Evolutionary conservation across 768 basidiomycete species (phyloP), one percentile per base, ranked within the genome.

Genomic region (Strobilomyces confusus): DNA sequence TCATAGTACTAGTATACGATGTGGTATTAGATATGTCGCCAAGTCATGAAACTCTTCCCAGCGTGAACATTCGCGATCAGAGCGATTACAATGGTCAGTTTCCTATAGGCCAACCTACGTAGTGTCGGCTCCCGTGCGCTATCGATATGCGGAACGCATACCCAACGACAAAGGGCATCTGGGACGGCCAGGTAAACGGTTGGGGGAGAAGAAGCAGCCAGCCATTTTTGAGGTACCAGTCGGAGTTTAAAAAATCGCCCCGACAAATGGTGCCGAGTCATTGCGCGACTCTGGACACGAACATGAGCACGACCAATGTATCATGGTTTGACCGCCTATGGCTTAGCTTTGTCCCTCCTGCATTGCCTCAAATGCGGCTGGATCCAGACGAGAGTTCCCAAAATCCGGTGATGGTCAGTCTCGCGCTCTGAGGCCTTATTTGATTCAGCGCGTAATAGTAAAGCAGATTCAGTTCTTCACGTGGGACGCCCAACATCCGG

Each of bases 21-120:
- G 13, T 23, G 6, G 17, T 23, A 34, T 26, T n/a, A 41, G 14
- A 48, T 30, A 55, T 87, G 77, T 88, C 54, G 86, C 87, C 87
- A 70, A 80, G 75, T 74, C 84, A 90, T 89, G 88, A 91, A 91
- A 90, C 88, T 87, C 86, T 80, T 79, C 73, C 81, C 83, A 62
- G 80, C 86, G 84, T 89, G 73, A 58, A 65, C 66, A 51, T 73
- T 67, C 75, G 86, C 79, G 83, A 83, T 83, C 69, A 75, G 86
- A 89, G 88, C 81, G 88, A 90, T 91, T 89, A 89, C 81, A 68
- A 76, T 77, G 87, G 87, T 83, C 69, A 42, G 73, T 71, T 55
- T 48, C 46, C 50, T 86, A 78, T 79, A 58, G 69, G 75, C 82
- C 82, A 76, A 69, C 73, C 62, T 54, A 60, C 55, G 54, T 61